Evolutionary conservation across 345 rosid species (phyloP), one percentile per base, ranked within the genome.

Genomic region (Acer saccharum): DNA sequence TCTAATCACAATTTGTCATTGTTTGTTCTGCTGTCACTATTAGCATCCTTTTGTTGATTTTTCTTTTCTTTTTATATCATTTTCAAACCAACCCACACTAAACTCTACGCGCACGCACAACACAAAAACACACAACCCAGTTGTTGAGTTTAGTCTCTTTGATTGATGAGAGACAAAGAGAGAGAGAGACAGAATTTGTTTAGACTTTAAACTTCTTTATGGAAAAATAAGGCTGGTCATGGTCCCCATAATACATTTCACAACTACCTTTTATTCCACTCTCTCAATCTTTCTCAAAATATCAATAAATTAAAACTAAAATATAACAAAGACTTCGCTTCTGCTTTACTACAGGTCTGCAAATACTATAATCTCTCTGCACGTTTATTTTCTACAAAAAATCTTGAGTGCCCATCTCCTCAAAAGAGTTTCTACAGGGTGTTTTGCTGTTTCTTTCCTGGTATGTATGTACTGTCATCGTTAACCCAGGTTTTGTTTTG

Each of bases 321-420:
- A 23, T n/a, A 60, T 10, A 60, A 60, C 23, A 8, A 0, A 1
- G 78, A 16, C 77, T 77, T 85, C 84, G 69, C 94, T 84, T 89
- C 90, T 79, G 65, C 82, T 87, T 80, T 75, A 87, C 94, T 82
- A 21, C 86, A 72, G 61, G 64, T 70, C 92, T 82, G 18, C 86
- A 72, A 65, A 64, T 68, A 27, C 76, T 52, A 48, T 43, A 39
- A 50, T 57, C 74, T 57, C 74, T 41, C 71, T 52, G 75, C 76
- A 67, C 54, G 75, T 68, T 57, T 77, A 44, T 69, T 65, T 74
- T 72, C 65, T 52, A 69, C 81, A 69, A 79, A 71, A 80, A 73
- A 72, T 81, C 84, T 81, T 55, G 50, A 65, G 27, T 71, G 48
- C 71, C 84, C 82, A 69, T 74, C 77, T 81, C 55, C 70, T 76